These are phyloP conservation scores for Clohesyomyces aquaticus DNA, from an alignment of 495 filamentous ascomycete species.

Conservation along the genomic window DNA sequence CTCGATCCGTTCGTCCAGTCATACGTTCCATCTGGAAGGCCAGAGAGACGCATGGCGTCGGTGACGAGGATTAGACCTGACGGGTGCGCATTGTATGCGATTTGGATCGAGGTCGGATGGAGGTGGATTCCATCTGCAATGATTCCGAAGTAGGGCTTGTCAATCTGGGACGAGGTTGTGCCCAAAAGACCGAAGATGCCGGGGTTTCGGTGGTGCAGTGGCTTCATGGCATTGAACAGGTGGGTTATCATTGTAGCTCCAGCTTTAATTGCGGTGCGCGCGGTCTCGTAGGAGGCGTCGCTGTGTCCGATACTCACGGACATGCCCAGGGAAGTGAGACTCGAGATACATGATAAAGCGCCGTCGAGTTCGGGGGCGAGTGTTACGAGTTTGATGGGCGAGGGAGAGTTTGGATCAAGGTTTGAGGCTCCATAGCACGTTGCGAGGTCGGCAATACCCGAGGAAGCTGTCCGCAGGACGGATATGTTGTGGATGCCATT, in stretches of 20 bases:
- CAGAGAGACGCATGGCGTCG: conserved; percentile 68
- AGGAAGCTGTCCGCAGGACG: conserved; percentile 59
- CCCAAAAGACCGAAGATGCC: conserved; percentile 79
- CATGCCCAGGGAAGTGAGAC: conserved; percentile 63
- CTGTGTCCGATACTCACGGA: conserved; percentile 80
- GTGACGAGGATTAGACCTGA: conserved; percentile 69
- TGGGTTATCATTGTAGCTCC: conserved; percentile 87
- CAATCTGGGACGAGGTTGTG: conserved; percentile 41
- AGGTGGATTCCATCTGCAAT: conserved; percentile 71
- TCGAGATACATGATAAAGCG: conserved; percentile 64
- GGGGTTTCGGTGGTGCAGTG: conserved; percentile 81
- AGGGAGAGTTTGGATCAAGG: conserved; percentile 50
- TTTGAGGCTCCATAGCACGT: conserved; percentile 71
- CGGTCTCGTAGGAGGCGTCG: conserved; percentile 76
- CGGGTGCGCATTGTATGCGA: conserved; percentile 65
- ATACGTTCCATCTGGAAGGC: conserved; percentile 75
- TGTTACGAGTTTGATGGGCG: conserved; percentile 72
- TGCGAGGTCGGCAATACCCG: conserved; percentile 61
- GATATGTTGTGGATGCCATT: conserved; percentile 73
- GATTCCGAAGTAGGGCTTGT: conserved; percentile 65
- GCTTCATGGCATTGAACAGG: conserved; percentile 88
- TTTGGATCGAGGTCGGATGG: conserved; percentile 65
- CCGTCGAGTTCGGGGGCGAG: conserved; percentile 74
- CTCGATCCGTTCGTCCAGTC: conserved; percentile 77
- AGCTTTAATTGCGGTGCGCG: conserved; percentile 63